Conservation (phyloP, 345 rosid genomes). For the Aegle marmelos region DNA sequence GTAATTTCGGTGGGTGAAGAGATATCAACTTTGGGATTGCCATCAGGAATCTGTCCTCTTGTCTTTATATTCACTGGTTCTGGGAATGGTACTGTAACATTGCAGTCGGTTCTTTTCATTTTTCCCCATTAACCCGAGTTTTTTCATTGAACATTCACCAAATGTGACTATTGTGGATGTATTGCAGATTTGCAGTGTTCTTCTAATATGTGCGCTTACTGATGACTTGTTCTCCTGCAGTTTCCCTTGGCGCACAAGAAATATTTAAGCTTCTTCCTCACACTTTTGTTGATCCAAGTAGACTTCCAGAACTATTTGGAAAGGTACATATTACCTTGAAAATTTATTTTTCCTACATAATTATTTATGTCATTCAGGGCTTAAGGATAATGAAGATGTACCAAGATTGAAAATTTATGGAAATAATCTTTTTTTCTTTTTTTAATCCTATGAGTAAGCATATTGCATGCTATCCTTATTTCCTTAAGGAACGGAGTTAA, state of each 20-base stretch:
- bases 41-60: constrained; percentile 51
- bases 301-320: constrained; percentile 68
- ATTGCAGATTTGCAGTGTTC: background rate
- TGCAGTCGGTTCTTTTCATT: background rate
- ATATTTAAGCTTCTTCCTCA: constrained; percentile 96
- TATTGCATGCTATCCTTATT: background rate
- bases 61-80: constrained; percentile 53
- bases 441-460: background rate
- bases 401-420: background rate
- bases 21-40: constrained; percentile 48
- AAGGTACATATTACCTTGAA: constrained; percentile 32
- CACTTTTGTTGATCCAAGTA: constrained; percentile 67
- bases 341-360: background rate
- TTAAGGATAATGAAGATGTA: background rate
- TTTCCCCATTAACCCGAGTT: background rate
- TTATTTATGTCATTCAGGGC: background rate
- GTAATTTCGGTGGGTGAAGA: constrained; percentile 58
- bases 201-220: background rate
- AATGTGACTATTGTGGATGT: background rate
- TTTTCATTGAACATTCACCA: background rate
- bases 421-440: background rate
- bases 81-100: constrained; percentile 44
- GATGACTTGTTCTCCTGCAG: constrained; percentile 26
- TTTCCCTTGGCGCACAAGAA: constrained; percentile 86
- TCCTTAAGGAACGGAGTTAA: background rate